Evolutionary conservation across 176 grass and related monocot genomes (phyloP).

Genomic region (Aegilops longissima): DNA sequence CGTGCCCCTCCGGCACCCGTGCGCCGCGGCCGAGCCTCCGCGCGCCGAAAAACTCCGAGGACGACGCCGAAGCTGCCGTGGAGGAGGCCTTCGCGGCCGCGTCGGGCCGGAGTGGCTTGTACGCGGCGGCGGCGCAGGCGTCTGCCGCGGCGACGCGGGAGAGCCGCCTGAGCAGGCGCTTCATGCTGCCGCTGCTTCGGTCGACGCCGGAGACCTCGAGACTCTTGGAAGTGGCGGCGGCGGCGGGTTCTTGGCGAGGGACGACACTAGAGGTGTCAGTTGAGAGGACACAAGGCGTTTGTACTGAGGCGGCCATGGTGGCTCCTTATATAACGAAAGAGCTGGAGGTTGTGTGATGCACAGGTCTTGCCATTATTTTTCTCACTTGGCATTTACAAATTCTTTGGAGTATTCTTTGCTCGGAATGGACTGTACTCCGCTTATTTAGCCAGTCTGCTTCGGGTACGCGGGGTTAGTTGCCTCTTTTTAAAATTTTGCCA

Average conservation of each 20-base stretch:
- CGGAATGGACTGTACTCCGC: not conserved
- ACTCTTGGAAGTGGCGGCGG: not conserved
- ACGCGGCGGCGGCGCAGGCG: conserved; percentile 37
- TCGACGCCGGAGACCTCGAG: not conserved
- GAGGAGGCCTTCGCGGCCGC: not conserved
- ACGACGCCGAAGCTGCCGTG: not conserved
- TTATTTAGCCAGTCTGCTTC: too few relatives aligned
- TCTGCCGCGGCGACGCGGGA: conserved; percentile 71
- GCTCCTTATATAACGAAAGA: conserved; percentile 32
- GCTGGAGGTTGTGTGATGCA: not conserved
- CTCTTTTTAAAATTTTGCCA: too few relatives aligned
- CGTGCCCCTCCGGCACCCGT: conserved; percentile 61
- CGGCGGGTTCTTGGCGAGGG: not conserved
- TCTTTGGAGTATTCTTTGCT: not conserved
- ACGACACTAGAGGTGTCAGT: not conserved
- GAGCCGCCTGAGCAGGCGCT: conserved; percentile 56
- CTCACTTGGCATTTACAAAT: not conserved
- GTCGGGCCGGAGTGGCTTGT: conserved; percentile 39
- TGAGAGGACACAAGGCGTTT: conserved; percentile 16
- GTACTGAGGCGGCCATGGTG: conserved; percentile 36
- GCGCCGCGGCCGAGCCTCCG: not conserved
- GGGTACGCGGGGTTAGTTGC: too few relatives aligned
- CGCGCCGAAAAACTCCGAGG: conserved; percentile 6
- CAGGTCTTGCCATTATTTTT: too few relatives aligned
- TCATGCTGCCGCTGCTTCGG: conserved; percentile 37